phyloP scores from a whole-genome alignment of 176 grass and related monocot genomes.

The Carex littledalei region DNA sequence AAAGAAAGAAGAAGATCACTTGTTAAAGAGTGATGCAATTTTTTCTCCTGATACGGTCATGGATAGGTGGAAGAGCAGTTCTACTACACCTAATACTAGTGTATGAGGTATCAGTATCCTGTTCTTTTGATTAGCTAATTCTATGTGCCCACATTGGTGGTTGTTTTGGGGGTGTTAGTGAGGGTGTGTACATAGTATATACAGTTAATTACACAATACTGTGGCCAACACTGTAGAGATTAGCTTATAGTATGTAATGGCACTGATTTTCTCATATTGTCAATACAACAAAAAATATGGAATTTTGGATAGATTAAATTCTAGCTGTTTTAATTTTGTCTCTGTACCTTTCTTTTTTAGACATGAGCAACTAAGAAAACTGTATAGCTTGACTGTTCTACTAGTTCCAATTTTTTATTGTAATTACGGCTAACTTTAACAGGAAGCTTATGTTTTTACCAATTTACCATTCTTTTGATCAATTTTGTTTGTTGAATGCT shows the following conservation, averaged over 20 bases:
- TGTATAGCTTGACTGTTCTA: not conserved
- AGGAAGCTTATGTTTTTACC: not conserved
- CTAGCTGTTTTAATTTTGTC: not conserved
- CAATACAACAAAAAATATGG: not conserved
- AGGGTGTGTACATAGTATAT: not conserved
- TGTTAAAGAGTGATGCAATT: slow-evolving; percentile 20
- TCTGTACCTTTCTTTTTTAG: too few relatives aligned
- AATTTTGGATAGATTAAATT: not conserved
- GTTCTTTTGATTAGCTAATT: not conserved
- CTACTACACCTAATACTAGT: slow-evolving; percentile 31
- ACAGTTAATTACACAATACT: not conserved
- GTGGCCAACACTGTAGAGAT: not conserved
- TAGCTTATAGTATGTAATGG: not conserved
- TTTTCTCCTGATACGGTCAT: slow-evolving; percentile 54
- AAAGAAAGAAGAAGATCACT: slow-evolving; percentile 31
- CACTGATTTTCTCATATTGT: not conserved
- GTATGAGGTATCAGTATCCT: not conserved
- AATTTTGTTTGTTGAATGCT: not conserved
- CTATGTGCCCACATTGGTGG: not conserved
- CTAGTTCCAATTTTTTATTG: not conserved
- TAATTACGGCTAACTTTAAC: not conserved
- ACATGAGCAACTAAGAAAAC: not conserved
- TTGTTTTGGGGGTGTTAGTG: too few relatives aligned
- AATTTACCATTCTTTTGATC: not conserved
- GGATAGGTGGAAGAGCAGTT: slow-evolving; percentile 49